Conservation (phyloP, 2,329 filamentous ascomycete species). For the Nemania sp. region DNA sequence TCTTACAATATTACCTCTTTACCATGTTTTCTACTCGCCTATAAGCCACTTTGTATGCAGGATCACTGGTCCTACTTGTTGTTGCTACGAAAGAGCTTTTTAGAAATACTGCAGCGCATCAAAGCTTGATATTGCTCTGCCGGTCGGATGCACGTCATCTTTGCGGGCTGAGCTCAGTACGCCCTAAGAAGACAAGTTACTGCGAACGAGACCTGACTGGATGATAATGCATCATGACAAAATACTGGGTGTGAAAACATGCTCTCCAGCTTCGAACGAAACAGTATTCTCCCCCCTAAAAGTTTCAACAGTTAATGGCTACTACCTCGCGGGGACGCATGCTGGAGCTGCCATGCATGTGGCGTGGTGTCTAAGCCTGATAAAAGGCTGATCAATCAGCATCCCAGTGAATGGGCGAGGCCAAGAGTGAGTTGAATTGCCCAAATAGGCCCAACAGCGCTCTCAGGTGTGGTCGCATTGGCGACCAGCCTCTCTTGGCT, state of each 20-base stretch:
- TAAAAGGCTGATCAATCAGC: constrained; percentile 22
- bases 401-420: neutral
- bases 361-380: constrained; percentile 22
- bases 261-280: constrained; percentile 6
- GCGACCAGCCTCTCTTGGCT: constrained; percentile 14
- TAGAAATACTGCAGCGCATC: neutral
- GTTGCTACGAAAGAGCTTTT: neutral
- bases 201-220: neutral
- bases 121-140: neutral
- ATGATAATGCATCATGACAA: constrained; percentile 7
- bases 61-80: neutral
- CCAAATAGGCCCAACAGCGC: constrained; percentile 14
- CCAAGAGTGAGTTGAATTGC: constrained; percentile 6
- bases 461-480: constrained; percentile 5
- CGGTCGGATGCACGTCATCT: constrained; percentile 4
- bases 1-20: neutral
- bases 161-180: neutral
- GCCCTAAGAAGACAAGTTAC: neutral
- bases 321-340: neutral
- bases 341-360: constrained; percentile 13
- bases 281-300: neutral
- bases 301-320: neutral
- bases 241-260: neutral
- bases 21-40: too few species aligned
- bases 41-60: too few species aligned